phyloP scores from a whole-genome alignment of 495 filamentous ascomycete genomes.

The Hyphodiscus hymeniophilus region DNA sequence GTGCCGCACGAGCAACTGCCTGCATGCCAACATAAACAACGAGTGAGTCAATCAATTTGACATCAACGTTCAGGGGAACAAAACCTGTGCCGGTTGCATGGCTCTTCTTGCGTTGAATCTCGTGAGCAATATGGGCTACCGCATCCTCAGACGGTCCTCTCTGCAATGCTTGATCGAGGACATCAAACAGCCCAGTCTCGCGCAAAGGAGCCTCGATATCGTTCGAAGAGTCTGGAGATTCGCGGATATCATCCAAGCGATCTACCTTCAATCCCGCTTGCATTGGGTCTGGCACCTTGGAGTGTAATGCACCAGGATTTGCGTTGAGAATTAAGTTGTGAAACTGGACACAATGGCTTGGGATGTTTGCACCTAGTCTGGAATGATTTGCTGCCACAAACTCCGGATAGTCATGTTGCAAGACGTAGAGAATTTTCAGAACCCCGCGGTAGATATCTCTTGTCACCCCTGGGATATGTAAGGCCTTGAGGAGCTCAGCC shows the following conservation, averaged over 20 bases:
- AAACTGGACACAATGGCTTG: conserved; percentile 77
- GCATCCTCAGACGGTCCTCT: conserved; percentile 53
- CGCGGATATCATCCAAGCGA: conserved; percentile 66
- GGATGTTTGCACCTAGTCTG: conserved; percentile 76
- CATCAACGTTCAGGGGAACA: conserved; percentile 57
- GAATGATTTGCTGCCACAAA: conserved; percentile 84
- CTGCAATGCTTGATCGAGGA: conserved; percentile 58
- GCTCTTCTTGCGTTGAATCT: conserved; percentile 45
- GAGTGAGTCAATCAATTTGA: conserved; percentile 67
- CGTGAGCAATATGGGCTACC: conserved; percentile 63
- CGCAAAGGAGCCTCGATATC: conserved; percentile 52
- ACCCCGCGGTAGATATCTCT: conserved; percentile 81
- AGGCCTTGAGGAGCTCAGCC: conserved; percentile 70
- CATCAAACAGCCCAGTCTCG: conserved; percentile 54
- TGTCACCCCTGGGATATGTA: conserved; percentile 56
- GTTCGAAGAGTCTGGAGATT: conserved; percentile 52
- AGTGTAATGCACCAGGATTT: conserved; percentile 59
- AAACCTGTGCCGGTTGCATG: conserved; percentile 54
- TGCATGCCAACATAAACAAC: conserved; percentile 73
- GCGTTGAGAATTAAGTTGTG: conserved; percentile 84
- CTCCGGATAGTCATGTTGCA: conserved; percentile 92
- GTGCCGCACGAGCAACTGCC: conserved; percentile 49
- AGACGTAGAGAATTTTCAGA: conserved; percentile 70
- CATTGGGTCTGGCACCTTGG: conserved; percentile 76
- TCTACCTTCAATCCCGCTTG: conserved; percentile 73